Base-by-base conservation (phyloP, 1,139 yeast genomes). In the Protomyces gravidus region DNA sequence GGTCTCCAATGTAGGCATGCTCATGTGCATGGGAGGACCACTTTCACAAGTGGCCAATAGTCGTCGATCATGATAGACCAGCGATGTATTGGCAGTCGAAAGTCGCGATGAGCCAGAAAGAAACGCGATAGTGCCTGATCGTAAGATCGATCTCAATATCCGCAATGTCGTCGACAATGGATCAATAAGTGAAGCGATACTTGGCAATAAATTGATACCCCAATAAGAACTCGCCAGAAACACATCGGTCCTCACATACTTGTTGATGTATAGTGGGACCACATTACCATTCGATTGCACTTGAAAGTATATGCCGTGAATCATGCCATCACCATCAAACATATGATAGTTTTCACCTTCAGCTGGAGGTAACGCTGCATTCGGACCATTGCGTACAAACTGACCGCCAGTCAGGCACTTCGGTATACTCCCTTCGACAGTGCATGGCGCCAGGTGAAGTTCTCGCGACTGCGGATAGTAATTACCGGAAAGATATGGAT, bases 301-400 rank as follows among this genome's bases (percentile, higher is more conserved):
- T 15, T 45, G 36, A 21, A 57, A 57, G 47, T 45, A 50, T 28
- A 57, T 56, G 11, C 60, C 60, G 36, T 57, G 60, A 32, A 57
- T 45, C 60, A 57, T 57, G 51, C 60, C 60, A 45, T 57, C 60
- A 2, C 60, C 60, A 21, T 57, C 60, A 23, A 57, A 57, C 60
- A 46, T 46, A 32, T 57, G 60, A 26, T 57, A 57, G 25, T 19
- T 50, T 39, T 57, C 47, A 19, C 52, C 56, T 32, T 50, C 56
- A 7, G 47, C 56, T 5, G 60, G 60, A 23, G 56, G 56, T 6
- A 50, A 28, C 13, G 51, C 40, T 11, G 57, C 45, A 28, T 57
- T 57, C n/a, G 60, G 60, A 15, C 60, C 60, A 50, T 57, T 57
- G n/a, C 60, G 56, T 3, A 57, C 55, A 25, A 46, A 57, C 21